Percentiles rank a stretch among this genome's conserved stretches.
These are phyloP conservation scores for Suillus subaureus DNA, from an alignment of 768 basidiomycete genomes.

Conservation along the genomic window DNA sequence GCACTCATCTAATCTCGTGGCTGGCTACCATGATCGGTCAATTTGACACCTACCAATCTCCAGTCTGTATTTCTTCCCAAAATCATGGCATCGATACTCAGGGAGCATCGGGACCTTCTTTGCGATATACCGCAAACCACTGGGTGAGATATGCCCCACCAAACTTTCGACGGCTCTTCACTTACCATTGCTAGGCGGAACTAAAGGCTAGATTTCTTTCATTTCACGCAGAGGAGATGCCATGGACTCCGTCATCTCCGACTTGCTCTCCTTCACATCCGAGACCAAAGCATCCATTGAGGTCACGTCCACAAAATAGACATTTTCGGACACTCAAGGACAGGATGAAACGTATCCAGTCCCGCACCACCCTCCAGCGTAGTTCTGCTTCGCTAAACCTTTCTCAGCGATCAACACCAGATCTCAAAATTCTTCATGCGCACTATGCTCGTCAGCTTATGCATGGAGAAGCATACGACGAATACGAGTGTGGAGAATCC, in stretches of 20 bases:
- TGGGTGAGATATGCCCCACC: background rate
- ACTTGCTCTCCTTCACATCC: background rate
- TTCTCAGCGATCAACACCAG: background rate
- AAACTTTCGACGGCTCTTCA: background rate
- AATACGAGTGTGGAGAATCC: background rate
- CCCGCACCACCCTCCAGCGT: background rate
- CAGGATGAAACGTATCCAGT: background rate
- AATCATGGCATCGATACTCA: background rate
- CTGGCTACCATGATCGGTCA: background rate
- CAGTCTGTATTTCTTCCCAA: too few relatives aligned
- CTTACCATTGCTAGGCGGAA: background rate
- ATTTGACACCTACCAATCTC: background rate
- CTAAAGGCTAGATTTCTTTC: slow-evolving; percentile 2
- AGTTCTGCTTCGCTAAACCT: background rate
- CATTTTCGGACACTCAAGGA: background rate
- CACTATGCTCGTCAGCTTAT: background rate
- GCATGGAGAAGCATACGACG: background rate
- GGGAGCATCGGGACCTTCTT: background rate
- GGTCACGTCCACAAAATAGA: background rate
- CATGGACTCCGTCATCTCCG: background rate
- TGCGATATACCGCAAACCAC: background rate
- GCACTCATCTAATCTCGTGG: background rate
- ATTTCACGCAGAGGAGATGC: background rate
- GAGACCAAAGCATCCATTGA: background rate
- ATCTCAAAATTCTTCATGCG: background rate